Conservation (phyloP, 176 grass and related monocot genomes). For the Triticum urartu region DNA sequence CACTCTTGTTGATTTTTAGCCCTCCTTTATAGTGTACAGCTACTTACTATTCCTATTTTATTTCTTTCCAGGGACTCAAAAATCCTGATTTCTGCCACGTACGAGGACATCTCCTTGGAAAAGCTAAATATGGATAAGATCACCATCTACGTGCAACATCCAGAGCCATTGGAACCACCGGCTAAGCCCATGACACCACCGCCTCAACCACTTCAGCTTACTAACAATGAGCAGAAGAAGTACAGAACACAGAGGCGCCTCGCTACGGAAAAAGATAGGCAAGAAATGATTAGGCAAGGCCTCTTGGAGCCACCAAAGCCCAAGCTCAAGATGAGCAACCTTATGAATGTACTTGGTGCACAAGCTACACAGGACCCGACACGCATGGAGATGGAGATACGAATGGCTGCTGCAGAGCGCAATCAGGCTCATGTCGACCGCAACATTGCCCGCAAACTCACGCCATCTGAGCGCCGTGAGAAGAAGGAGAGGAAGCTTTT, state of each 20-base stretch:
- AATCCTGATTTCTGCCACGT: slow-evolving; percentile 51
- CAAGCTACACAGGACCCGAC: slow-evolving; percentile 93
- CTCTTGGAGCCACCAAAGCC: slow-evolving; percentile 94
- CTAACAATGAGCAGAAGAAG: slow-evolving; percentile 97
- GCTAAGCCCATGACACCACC: slow-evolving; percentile 72
- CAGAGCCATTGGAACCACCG: slow-evolving; percentile 79
- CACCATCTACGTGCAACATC: slow-evolving; percentile 87
- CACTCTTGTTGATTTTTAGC: background rate
- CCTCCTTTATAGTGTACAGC: background rate
- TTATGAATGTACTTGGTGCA: slow-evolving; percentile 88
- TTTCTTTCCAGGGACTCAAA: slow-evolving; percentile 74
- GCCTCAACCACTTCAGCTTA: slow-evolving; percentile 89
- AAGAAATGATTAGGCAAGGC: slow-evolving; percentile 99
- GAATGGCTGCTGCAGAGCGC: slow-evolving; percentile 82
- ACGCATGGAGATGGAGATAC: slow-evolving; percentile 81
- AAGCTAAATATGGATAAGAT: slow-evolving; percentile 87
- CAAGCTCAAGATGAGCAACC: slow-evolving; percentile 99
- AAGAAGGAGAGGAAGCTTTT: slow-evolving; percentile 92
- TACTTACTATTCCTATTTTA: background rate
- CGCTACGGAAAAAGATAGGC: slow-evolving; percentile 90
- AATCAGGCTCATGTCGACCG: slow-evolving; percentile 91
- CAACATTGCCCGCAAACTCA: slow-evolving; percentile 85
- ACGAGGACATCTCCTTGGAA: slow-evolving; percentile 53
- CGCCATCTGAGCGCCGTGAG: slow-evolving; percentile 73
- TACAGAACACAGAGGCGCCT: slow-evolving; percentile 87